Base-by-base conservation (phyloP, 768 basidiomycete genomes). In the Plicaturopsis crispa region DNA sequence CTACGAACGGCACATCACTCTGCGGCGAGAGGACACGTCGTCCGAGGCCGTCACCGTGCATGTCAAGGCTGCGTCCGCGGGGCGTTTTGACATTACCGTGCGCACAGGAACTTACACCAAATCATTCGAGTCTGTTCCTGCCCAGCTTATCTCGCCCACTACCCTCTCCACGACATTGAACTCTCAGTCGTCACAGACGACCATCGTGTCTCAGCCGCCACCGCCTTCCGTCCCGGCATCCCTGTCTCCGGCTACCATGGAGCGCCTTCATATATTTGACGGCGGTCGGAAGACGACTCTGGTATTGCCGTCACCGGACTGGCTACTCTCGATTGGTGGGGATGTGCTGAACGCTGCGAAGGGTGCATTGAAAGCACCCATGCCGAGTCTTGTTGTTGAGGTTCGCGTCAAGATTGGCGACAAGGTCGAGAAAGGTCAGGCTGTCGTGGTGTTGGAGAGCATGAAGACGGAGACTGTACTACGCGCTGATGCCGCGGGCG, bases 391-490 rank as follows among this genome's bases (percentile, higher is more conserved):
- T 35, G 82, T 96, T 2, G 91, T 96, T 4, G 89, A 94, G 39
- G 83, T 96, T 36, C 72, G 72, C 13, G 91, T 93, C 23, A 70
- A 69, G 42, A 65, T 73, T 1, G 92, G 91, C 4, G 84, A 93
- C 36, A 65, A 59, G 11, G 85, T 96, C 28, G 79, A 82, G 60
- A 80, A 74, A 51, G 89, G 88, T 0, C 84, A 92, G 52, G 75
- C 75, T 6, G 70, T 90, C 6, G 78, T 91, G 21, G 77, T 93
- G 4, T 61, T 94, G 52, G 92, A 94, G 63, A 94, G 91, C 53
- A 97, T 96, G 92, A 97, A 97, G 75, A 96, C 91, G 46, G 91
- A 94, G 63, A 93, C 85, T 26, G 84, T 89, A 30, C 57, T 96
- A 46, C 69, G 89, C 38, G 78, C 88, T 11, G 72, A 78, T 42